Conservation (phyloP, 2,329 filamentous ascomycete genomes). For the Cladobotryum protrusum region DNA sequence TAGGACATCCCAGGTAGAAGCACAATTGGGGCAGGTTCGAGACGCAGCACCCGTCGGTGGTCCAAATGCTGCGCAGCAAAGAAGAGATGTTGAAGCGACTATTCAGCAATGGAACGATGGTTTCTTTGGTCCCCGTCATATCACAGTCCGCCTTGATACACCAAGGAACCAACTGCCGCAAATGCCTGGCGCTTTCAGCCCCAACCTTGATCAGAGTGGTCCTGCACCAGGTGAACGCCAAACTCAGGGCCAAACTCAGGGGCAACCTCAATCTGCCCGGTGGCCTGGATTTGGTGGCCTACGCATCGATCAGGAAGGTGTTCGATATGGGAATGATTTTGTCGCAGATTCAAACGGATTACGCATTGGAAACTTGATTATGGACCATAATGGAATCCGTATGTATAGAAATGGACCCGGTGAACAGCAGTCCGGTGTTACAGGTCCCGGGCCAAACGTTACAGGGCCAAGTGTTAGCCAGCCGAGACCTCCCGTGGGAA, state of each 20-base stretch:
- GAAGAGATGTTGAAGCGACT: slow-evolving; percentile 32
- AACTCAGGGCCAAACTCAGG: neutral
- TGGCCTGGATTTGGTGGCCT: slow-evolving; percentile 27
- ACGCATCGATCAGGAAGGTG: slow-evolving; percentile 36
- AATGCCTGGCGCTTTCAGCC: slow-evolving; percentile 22
- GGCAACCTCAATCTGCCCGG: neutral
- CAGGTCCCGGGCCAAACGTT: neutral
- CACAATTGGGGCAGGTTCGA: slow-evolving; percentile 34
- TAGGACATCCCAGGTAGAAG: slow-evolving; percentile 28
- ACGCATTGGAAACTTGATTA: slow-evolving; percentile 38
- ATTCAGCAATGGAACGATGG: slow-evolving; percentile 51
- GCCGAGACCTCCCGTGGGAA: neutral
- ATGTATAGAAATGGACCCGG: slow-evolving; percentile 1
- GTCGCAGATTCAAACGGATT: slow-evolving; percentile 40
- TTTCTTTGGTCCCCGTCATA: slow-evolving; percentile 47
- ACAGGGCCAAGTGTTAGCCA: neutral
- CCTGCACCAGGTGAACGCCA: neutral
- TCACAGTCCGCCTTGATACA: slow-evolving; percentile 33
- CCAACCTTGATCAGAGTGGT: slow-evolving; percentile 1
- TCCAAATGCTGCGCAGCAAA: slow-evolving; percentile 15
- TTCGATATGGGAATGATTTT: slow-evolving; percentile 37
- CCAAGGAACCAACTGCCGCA: slow-evolving; percentile 13
- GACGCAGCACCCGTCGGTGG: slow-evolving; percentile 11
- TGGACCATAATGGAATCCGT: slow-evolving; percentile 35
- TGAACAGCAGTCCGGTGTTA: neutral